Conservation (phyloP, 306 rosid genomes). For the Medicago lupulina region DNA sequence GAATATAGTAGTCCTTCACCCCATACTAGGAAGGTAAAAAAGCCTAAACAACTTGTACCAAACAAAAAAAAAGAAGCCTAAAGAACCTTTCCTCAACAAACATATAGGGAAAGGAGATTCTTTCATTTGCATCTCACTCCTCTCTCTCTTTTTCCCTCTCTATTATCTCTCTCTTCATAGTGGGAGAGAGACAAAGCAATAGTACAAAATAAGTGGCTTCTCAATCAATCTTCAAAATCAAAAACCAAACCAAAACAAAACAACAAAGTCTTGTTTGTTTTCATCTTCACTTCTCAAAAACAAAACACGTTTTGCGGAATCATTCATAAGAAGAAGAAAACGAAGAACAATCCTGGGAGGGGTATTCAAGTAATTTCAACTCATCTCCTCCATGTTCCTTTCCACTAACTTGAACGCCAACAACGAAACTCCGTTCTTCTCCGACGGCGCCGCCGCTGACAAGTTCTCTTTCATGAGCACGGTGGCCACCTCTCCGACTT, state of each 20-base stretch:
- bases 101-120: conserved; percentile 45
- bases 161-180: conserved; percentile 34
- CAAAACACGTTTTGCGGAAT: neutral
- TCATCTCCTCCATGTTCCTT: conserved; percentile 59
- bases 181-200: conserved; percentile 40
- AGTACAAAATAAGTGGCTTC: conserved; percentile 29
- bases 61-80: too few relatives aligned
- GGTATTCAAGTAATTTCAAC: conserved; percentile 48
- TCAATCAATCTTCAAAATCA: conserved; percentile 16
- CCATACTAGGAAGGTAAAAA: conserved; percentile 22
- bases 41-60: conserved; percentile 20
- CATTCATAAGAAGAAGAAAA: neutral
- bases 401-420: conserved; percentile 45
- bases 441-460: conserved; percentile 55
- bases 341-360: neutral
- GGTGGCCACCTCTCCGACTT: conserved; percentile 45
- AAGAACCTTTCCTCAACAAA: conserved; percentile 14
- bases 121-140: conserved; percentile 33
- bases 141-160: neutral
- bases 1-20: neutral
- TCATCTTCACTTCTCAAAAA: conserved; percentile 24
- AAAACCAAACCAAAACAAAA: conserved; percentile 30
- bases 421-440: conserved; percentile 47
- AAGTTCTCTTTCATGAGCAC: conserved; percentile 52
- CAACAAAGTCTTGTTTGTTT: conserved; percentile 40